phyloP scores from a whole-genome alignment of 2,329 filamentous ascomycete genomes.

The Fusarium udum region DNA sequence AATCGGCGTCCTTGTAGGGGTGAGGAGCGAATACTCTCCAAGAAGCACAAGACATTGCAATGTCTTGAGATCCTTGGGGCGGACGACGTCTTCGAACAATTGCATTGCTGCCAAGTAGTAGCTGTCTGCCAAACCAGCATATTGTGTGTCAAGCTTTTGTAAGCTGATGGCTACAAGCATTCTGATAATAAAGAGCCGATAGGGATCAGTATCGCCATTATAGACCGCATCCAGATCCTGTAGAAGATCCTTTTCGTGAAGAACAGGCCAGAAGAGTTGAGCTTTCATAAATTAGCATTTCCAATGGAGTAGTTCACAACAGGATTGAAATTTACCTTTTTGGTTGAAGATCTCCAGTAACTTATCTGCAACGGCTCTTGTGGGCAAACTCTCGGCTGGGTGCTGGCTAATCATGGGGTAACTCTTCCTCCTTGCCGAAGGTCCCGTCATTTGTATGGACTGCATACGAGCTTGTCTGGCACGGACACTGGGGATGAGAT shows the following conservation, averaged over 20 bases:
- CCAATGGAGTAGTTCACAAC: not conserved
- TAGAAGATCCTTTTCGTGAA: conserved; percentile 84
- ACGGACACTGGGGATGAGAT: conserved; percentile 82
- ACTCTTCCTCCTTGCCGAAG: conserved; percentile 76
- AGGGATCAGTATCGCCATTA: conserved; percentile 76
- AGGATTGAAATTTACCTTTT: conserved; percentile 68
- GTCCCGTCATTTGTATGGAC: conserved; percentile 63
- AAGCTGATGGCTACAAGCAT: conserved; percentile 96
- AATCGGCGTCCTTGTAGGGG: conserved; percentile 88
- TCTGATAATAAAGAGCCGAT: conserved; percentile 86
- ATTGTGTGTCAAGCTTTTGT: conserved; percentile 88
- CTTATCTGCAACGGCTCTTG: conserved; percentile 76
- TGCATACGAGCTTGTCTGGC: conserved; percentile 65
- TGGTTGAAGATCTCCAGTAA: conserved; percentile 87
- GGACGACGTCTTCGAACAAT: conserved; percentile 82
- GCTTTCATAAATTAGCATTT: conserved; percentile 59
- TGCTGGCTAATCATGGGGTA: conserved; percentile 91
- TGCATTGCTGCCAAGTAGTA: conserved; percentile 93
- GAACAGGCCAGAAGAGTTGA: conserved; percentile 84
- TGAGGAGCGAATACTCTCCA: conserved; percentile 90
- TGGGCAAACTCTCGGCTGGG: conserved; percentile 79
- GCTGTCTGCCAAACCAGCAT: conserved; percentile 92
- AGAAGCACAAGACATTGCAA: conserved; percentile 90
- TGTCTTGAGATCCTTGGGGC: conserved; percentile 88
- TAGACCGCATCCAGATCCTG: conserved; percentile 84